These are phyloP conservation scores for Cylindricascospora bacillispora DNA, from an alignment of 1,139 yeast genomes.

Conservation along the genomic window DNA sequence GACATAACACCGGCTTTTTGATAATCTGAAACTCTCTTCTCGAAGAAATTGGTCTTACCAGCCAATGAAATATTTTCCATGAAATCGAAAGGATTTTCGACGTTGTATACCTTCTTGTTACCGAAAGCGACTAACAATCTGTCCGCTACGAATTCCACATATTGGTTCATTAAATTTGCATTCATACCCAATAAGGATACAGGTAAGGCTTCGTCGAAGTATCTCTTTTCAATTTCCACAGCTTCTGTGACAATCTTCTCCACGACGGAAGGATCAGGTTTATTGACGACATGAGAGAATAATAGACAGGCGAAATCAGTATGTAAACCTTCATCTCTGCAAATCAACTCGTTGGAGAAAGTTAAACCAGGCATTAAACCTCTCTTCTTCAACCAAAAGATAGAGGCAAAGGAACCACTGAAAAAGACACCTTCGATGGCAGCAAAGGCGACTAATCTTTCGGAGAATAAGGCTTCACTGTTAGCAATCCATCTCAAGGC, in stretches of 20 bases:
- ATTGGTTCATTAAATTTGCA: slow-evolving; percentile 83
- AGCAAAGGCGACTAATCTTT: slow-evolving; percentile 94
- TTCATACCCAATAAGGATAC: slow-evolving; percentile 90
- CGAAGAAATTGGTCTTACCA: slow-evolving; percentile 98
- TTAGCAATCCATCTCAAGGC: slow-evolving; percentile 93
- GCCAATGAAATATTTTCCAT: slow-evolving; percentile 97
- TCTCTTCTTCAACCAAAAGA: slow-evolving; percentile 95
- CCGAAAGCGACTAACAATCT: slow-evolving; percentile 83
- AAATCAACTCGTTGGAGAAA: slow-evolving; percentile 89
- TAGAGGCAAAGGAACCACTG: slow-evolving; percentile 94
- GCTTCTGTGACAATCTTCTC: slow-evolving; percentile 89
- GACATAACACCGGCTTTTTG: slow-evolving; percentile 99
- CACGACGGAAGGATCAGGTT: slow-evolving; percentile 69
- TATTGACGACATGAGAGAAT: slow-evolving; percentile 82
- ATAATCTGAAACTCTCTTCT: slow-evolving; percentile 96
- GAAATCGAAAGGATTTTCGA: slow-evolving; percentile 89
- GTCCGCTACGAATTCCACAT: slow-evolving; percentile 96
- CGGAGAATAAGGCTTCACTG: slow-evolving; percentile 77
- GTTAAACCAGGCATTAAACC: slow-evolving; percentile 98
- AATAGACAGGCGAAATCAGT: slow-evolving; percentile 95
- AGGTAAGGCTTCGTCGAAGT: slow-evolving; percentile 88
- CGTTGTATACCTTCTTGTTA: slow-evolving; percentile 77
- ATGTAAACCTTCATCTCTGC: slow-evolving; percentile 97
- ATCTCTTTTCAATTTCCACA: slow-evolving; percentile 85
- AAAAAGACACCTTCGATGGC: slow-evolving; percentile 99